Conservation (phyloP, 352 stramenopile species). For the Globisporangium recalcitrans region DNA sequence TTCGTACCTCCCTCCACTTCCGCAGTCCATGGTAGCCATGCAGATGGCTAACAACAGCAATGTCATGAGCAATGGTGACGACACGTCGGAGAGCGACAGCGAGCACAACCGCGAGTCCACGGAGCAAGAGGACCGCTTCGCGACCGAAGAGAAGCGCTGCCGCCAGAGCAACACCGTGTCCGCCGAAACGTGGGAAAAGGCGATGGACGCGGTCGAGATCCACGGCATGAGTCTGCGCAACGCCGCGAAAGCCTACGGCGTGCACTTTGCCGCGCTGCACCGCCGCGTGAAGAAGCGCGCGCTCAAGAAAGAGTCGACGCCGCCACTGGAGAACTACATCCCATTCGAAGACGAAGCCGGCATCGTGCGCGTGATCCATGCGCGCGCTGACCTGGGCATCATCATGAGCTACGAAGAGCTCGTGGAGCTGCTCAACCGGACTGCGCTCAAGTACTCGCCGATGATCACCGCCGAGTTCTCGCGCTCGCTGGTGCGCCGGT, state of each 20-base stretch:
- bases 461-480: slow-evolving; percentile 34
- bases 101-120: slow-evolving; percentile 18
- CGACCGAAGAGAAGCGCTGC: slow-evolving; percentile 35
- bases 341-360: slow-evolving; percentile 62
- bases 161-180: slow-evolving; percentile 54
- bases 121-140: slow-evolving; percentile 11
- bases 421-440: slow-evolving; percentile 53
- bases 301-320: slow-evolving; percentile 32
- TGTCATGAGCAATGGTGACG: slow-evolving; percentile 19
- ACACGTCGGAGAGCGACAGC: slow-evolving; percentile 30
- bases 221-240: slow-evolving; percentile 66
- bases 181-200: slow-evolving; percentile 54
- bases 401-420: slow-evolving; percentile 67
- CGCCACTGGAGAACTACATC: slow-evolving; percentile 48
- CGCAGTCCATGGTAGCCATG: not conserved
- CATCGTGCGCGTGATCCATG: slow-evolving; percentile 62
- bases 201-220: slow-evolving; percentile 61
- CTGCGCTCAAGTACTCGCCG: slow-evolving; percentile 50
- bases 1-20: not conserved
- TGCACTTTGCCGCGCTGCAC: slow-evolving; percentile 67
- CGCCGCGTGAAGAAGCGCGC: slow-evolving; percentile 64
- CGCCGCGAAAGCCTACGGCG: slow-evolving; percentile 50
- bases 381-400: slow-evolving; percentile 62
- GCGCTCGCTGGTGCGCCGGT: slow-evolving; percentile 35
- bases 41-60: slow-evolving; percentile 5